A percentile compares a stretch with the other conserved stretches of the same genome.
Conservation (phyloP, 352 stramenopile genomes). For the Pythium brachiatum region DNA sequence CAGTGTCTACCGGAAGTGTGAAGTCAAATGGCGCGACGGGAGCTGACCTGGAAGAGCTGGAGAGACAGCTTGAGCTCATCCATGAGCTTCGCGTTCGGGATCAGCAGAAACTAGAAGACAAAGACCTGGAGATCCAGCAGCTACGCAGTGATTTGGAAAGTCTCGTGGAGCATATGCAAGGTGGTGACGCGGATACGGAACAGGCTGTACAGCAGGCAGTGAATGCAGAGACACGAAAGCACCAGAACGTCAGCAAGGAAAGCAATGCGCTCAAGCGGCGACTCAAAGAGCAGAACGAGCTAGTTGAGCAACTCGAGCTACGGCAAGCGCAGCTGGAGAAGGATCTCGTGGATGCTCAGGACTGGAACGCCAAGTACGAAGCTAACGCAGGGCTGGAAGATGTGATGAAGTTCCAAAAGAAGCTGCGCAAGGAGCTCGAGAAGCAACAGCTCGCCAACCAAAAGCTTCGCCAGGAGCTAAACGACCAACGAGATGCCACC, state of each 20-base stretch:
- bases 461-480: slow-evolving; percentile 55
- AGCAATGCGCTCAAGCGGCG: slow-evolving; percentile 41
- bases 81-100: slow-evolving; percentile 69
- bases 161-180: slow-evolving; percentile 50
- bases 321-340: slow-evolving; percentile 58
- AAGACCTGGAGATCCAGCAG: slow-evolving; percentile 54
- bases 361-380: slow-evolving; percentile 74
- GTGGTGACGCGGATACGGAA: slow-evolving; percentile 23
- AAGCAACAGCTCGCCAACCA: slow-evolving; percentile 59
- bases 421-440: slow-evolving; percentile 59
- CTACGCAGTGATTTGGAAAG: slow-evolving; percentile 61
- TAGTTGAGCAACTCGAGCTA: slow-evolving; percentile 55
- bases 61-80: slow-evolving; percentile 57
- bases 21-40: neutral
- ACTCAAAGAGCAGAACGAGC: slow-evolving; percentile 44
- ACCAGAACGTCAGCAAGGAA: slow-evolving; percentile 30
- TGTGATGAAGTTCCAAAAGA: slow-evolving; percentile 72
- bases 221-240: slow-evolving; percentile 31
- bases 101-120: slow-evolving; percentile 52
- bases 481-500: slow-evolving; percentile 57
- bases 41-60: slow-evolving; percentile 38
- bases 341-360: slow-evolving; percentile 48
- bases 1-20: neutral
- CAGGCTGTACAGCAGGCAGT: slow-evolving; percentile 36
- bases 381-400: slow-evolving; percentile 60